Evolutionary conservation across 306 rosid species (phyloP).

Genomic region (Begonia loranthoides): DNA sequence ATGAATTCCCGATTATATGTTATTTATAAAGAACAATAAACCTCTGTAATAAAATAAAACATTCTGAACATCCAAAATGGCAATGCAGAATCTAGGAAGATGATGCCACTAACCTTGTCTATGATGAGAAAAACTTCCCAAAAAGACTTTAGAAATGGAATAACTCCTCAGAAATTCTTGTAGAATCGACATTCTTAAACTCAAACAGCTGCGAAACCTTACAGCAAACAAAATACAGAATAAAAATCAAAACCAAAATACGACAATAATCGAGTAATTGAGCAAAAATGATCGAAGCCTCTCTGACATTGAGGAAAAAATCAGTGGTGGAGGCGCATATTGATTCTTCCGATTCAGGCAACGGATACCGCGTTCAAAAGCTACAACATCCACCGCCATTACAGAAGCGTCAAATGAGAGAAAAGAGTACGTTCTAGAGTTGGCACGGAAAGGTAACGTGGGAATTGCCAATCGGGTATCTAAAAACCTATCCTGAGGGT

Average conservation of each 20-base stretch:
- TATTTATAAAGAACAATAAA: too few relatives aligned
- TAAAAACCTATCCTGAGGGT: constrained; percentile 8
- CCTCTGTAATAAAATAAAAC: too few relatives aligned
- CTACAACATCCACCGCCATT: constrained; percentile 31
- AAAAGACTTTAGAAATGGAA: constrained; percentile 59
- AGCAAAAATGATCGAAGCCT: constrained; percentile 20
- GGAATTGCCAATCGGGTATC: constrained; percentile 15
- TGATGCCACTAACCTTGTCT: constrained; percentile 62
- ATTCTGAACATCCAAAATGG: too few relatives aligned
- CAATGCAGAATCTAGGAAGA: too few relatives aligned
- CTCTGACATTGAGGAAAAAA: constrained; percentile 65
- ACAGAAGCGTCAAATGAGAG: constrained; percentile 22
- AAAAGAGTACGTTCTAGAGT: constrained; percentile 20
- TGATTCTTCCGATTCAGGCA: constrained; percentile 27
- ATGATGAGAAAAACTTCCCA: constrained; percentile 92
- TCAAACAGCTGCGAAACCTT: constrained; percentile 65
- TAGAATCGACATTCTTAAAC: constrained; percentile 82
- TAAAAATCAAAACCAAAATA: neutral
- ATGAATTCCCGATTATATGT: too few relatives aligned
- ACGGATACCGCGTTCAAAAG: constrained; percentile 47
- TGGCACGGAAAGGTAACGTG: constrained; percentile 6
- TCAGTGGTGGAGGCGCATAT: constrained; percentile 72
- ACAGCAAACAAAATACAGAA: neutral
- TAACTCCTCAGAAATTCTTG: constrained; percentile 70
- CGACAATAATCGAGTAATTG: neutral